Evolutionary conservation across 169 alveolate species (phyloP), one percentile per base, ranked within the genome.

Genomic region (Plasmodium vivax): DNA sequence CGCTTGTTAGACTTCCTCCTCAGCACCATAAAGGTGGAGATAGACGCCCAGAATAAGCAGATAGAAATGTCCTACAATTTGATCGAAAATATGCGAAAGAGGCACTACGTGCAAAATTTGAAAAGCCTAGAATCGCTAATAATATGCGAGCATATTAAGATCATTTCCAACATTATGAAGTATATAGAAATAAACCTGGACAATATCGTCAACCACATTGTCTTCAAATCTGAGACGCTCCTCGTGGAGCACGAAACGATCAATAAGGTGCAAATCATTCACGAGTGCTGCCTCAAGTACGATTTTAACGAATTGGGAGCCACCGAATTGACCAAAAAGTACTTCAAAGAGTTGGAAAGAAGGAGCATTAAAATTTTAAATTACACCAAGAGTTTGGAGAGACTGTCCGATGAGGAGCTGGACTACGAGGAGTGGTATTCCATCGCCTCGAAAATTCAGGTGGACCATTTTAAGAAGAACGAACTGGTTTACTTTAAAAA

Each of bases 271-370:
- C 54, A 81, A 12, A 82, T 92, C 14, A 23, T 92, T 82, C 51
- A 74, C 7, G 75, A 92, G 0, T 92, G 95, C 75, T 92, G 95
- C 51, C 45, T 82, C 10, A 92, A 82, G 45, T 83, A 92, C 19
- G 92, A 92, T 58, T 92, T 30, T 56, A 92, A 92, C 45, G 88
- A 82, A 79, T 71, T 92, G 75, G 95, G 95, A 4, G 92, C 95
- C 16, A 92, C 92, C 1, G 85, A 62, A 51, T 71, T 92, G 34
- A 92, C 95, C 10, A 72, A 27, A 58, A 92, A 71, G 51, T 92
- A 72, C 47, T 92, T 92, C 62, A 43, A 45, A 5, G 95, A 82
- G 47, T 74, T 92, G 77, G 95, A 92, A 79, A 72, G 47, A 23
- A 92, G 8, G 19, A 32, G 47, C 51, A 82, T 92, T 32, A 92